Evolutionary conservation across 2,329 filamentous ascomycete genomes (phyloP).

Genomic region (Chaetomium sp.): DNA sequence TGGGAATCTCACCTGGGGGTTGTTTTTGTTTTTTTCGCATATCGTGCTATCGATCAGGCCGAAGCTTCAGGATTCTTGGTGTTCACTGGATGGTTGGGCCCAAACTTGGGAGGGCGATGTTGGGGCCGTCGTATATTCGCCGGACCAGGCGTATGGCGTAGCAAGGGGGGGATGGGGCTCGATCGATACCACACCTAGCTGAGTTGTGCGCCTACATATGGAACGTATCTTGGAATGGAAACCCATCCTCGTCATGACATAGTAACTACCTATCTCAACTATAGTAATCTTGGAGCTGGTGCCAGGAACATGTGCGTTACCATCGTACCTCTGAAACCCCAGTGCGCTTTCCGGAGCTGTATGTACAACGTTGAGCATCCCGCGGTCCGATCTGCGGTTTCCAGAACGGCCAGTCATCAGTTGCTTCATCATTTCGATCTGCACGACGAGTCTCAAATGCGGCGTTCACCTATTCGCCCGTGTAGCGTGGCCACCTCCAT

Average conservation of each 20-base stretch:
- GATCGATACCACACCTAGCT: not conserved
- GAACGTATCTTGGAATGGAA: not conserved
- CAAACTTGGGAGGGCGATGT: constrained; percentile 19
- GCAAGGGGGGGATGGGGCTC: not conserved
- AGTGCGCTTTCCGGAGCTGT: not conserved
- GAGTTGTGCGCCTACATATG: not conserved
- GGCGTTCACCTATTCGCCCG: not conserved
- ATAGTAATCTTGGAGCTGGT: not conserved
- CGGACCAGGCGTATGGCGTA: not conserved
- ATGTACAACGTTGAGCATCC: not conserved
- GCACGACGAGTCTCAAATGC: not conserved
- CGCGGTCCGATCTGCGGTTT: not conserved
- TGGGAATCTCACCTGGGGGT: constrained; percentile 9
- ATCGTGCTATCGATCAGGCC: not conserved
- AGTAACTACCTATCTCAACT: not conserved
- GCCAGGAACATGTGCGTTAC: not conserved
- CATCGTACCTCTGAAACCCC: not conserved
- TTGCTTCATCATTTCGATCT: not conserved
- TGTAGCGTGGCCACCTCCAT: not conserved
- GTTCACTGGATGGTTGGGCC: constrained; percentile 10
- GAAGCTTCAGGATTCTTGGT: not conserved
- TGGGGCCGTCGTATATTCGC: constrained; percentile 6
- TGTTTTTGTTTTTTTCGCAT: constrained; percentile 12
- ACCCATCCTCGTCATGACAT: not conserved
- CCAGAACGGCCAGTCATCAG: not conserved